A percentile compares a stretch with the other conserved stretches of the same genome.
Evolutionary conservation across 164 flowering plant genomes (phyloP).

Genomic region (Umbilicus rupestris): DNA sequence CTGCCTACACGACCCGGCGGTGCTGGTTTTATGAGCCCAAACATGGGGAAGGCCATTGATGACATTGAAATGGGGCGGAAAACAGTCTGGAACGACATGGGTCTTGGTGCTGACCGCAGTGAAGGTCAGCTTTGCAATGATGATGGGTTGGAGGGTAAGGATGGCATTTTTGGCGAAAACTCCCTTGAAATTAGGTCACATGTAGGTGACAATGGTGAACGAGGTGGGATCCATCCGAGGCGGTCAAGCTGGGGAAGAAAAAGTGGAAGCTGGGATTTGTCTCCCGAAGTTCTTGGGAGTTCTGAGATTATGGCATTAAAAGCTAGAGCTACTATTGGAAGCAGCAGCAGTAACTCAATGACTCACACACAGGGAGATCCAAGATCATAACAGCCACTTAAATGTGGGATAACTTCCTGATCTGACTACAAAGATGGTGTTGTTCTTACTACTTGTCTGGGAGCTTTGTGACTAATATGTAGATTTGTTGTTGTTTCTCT

Average conservation of each 20-base stretch:
- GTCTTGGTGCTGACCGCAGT: conserved; percentile 27
- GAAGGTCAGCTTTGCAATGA: conserved; percentile 41
- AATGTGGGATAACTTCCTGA: background rate
- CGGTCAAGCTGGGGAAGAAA: conserved; percentile 87
- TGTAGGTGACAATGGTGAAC: conserved; percentile 47
- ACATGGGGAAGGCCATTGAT: conserved; percentile 47
- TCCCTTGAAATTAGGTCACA: conserved; percentile 55
- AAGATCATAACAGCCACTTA: background rate
- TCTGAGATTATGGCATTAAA: conserved; percentile 34
- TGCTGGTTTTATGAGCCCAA: conserved; percentile 56
- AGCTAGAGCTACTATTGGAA: conserved; percentile 43
- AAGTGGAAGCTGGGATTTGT: conserved; percentile 93
- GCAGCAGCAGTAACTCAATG: conserved; percentile 30
- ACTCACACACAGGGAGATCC: background rate
- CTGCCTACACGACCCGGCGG: conserved; percentile 32
- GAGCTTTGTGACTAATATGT: background rate
- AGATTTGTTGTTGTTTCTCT: background rate
- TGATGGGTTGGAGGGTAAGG: conserved; percentile 40
- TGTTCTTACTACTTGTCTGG: background rate
- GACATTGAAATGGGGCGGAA: conserved; percentile 88
- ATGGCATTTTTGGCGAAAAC: conserved; percentile 32
- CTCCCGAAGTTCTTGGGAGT: conserved; percentile 57
- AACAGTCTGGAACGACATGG: conserved; percentile 58
- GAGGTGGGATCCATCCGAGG: conserved; percentile 51
- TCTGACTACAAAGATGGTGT: background rate